Percentiles rank a stretch among this genome's conserved stretches.
Conservation (phyloP, 2,329 filamentous ascomycete species). For the Fusarium sp. region DNA sequence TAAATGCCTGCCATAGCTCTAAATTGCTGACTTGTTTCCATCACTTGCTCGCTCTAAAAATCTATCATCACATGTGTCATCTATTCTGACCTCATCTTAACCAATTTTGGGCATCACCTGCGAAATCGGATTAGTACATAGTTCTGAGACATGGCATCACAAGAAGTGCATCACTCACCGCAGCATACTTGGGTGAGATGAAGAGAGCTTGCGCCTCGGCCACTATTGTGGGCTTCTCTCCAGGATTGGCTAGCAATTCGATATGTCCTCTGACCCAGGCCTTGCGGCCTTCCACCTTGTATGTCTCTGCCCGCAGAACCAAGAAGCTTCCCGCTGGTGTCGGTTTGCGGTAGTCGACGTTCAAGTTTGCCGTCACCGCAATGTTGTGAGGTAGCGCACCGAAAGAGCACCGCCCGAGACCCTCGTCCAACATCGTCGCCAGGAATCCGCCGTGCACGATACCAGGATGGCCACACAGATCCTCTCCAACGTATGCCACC, state of each 20-base stretch:
- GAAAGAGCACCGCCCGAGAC: slow-evolving; percentile 88
- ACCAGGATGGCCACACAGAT: slow-evolving; percentile 89
- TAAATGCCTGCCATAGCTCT: slow-evolving; percentile 9
- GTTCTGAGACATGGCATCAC: neutral
- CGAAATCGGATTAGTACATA: slow-evolving; percentile 6
- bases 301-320: slow-evolving; percentile 82
- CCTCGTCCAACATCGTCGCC: slow-evolving; percentile 94
- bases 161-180: slow-evolving; percentile 63
- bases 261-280: slow-evolving; percentile 92
- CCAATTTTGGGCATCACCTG: slow-evolving; percentile 52
- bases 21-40: slow-evolving; percentile 17
- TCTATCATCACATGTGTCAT: slow-evolving; percentile 21
- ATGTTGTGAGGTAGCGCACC: slow-evolving; percentile 87
- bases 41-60: slow-evolving; percentile 34
- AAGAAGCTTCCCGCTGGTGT: slow-evolving; percentile 80
- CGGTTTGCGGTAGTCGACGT: slow-evolving; percentile 84
- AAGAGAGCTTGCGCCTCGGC: slow-evolving; percentile 90
- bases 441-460: slow-evolving; percentile 92
- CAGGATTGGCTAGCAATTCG: slow-evolving; percentile 76
- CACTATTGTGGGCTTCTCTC: slow-evolving; percentile 73
- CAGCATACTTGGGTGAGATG: slow-evolving; percentile 86
- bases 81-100: slow-evolving; percentile 29
- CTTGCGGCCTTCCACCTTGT: slow-evolving; percentile 90
- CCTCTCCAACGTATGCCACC: slow-evolving; percentile 80
- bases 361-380: slow-evolving; percentile 87